Base-by-base conservation (phyloP, 2,329 filamentous ascomycete species). In the Spiromastix sp. region DNA sequence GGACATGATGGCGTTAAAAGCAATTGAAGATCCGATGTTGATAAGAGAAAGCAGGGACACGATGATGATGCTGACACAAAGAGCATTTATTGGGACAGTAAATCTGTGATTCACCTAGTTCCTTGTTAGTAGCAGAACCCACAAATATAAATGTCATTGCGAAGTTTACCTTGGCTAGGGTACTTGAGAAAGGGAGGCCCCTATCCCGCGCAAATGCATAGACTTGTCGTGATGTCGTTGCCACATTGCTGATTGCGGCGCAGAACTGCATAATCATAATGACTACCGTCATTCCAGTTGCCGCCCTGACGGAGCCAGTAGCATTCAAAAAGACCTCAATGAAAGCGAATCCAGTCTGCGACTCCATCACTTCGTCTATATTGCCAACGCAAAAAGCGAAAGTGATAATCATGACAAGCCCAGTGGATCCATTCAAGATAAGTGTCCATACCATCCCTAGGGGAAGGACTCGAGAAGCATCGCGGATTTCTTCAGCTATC, bases 141-240 rank as follows among this genome's bases (percentile, higher is more conserved):
- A n/a, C n/a, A n/a, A n/a, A n/a, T n/a, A n/a, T n/a, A n/a, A n/a
- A n/a, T n/a, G n/a, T n/a, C n/a, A n/a, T n/a, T n/a, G n/a, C n/a
- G n/a, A n/a, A n/a, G n/a, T n/a, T n/a, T 51, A 46, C 34, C 51
- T 47, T 16, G 48, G 65, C 54, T 40, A 77, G 45, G 51, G 59
- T 61, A 2, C 39, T 24, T 8, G 59, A 56, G 46, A 69, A 74
- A 0, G 73, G 73, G 0, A 68, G 67, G 0, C 72, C 72, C 16
- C 63, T 55, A 46, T 77, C 70, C 13, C 73, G 63, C 0, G 72
- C 69, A 44, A 62, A 62, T 11, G 58, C 54, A 44, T 52, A 60
- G 10, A 53, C 37, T 31, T 52, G 46, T 8, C 59, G 54, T 31
- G 51, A 55, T 7, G 50, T 44, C 3, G 59, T 55, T 3, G 56